Conservation (phyloP, 2,329 filamentous ascomycete genomes). For the Pyrenochaeta sp. region DNA sequence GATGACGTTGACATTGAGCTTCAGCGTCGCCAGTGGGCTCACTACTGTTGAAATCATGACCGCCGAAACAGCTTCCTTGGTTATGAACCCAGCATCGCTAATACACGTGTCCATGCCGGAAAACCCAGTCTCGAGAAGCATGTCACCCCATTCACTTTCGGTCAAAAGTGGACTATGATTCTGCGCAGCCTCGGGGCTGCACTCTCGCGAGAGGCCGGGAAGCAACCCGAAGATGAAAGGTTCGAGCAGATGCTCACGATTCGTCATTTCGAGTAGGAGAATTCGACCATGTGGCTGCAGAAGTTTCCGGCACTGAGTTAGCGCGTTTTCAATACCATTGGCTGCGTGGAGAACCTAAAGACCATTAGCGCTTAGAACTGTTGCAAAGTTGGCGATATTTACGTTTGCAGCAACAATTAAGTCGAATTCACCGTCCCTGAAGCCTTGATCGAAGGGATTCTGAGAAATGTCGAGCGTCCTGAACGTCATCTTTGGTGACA, state of each 20-base stretch:
- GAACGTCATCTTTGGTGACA: slow-evolving; percentile 2
- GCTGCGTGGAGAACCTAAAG: background rate
- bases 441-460: slow-evolving; percentile 18
- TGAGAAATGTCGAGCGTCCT: slow-evolving; percentile 12
- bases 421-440: slow-evolving; percentile 16
- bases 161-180: slow-evolving; percentile 5
- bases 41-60: background rate
- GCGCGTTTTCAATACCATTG: slow-evolving; percentile 1
- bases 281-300: slow-evolving; percentile 53
- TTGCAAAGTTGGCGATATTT: background rate
- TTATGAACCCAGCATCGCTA: background rate
- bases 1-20: slow-evolving; percentile 1
- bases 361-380: background rate
- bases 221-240: slow-evolving; percentile 6
- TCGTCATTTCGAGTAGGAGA: slow-evolving; percentile 34
- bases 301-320: slow-evolving; percentile 10
- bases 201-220: background rate
- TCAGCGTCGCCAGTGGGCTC: background rate
- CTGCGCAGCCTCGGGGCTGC: slow-evolving; percentile 4
- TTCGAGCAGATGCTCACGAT: slow-evolving; percentile 4
- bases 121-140: background rate
- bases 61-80: background rate
- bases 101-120: slow-evolving; percentile 1
- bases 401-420: slow-evolving; percentile 20
- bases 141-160: slow-evolving; percentile 4